These are phyloP conservation scores for Candida railenensis DNA, from an alignment of 805 yeast species.

Conservation along the genomic window DNA sequence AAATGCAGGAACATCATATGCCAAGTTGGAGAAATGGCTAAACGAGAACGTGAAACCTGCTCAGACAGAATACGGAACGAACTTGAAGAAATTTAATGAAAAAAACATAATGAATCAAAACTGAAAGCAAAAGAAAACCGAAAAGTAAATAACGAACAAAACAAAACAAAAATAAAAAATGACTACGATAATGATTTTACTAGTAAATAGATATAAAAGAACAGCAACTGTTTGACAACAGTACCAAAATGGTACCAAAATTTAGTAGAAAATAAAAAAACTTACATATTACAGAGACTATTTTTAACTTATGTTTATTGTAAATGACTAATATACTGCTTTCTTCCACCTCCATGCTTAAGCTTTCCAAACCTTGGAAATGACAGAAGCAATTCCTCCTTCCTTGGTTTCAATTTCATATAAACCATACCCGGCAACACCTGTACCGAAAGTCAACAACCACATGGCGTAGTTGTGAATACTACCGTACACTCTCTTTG, in stretches of 20 bases:
- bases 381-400: slow-evolving; percentile 59
- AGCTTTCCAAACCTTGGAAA: slow-evolving; percentile 40
- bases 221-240: background rate
- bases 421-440: slow-evolving; percentile 67
- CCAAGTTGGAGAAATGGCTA: slow-evolving; percentile 23
- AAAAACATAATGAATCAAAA: slow-evolving; percentile 5
- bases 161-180: slow-evolving; percentile 11
- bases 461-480: slow-evolving; percentile 62
- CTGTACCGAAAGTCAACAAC: slow-evolving; percentile 61
- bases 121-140: slow-evolving; percentile 3
- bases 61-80: slow-evolving; percentile 4
- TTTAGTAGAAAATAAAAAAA: no score
- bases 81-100: background rate
- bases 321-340: no score
- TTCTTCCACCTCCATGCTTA: slow-evolving; percentile 15
- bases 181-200: no score
- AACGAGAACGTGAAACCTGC: slow-evolving; percentile 13
- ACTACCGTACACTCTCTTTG: slow-evolving; percentile 67
- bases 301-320: background rate
- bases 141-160: background rate
- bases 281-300: no score
- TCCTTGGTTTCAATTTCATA: slow-evolving; percentile 66
- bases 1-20: slow-evolving; percentile 15
- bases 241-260: no score
- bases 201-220: no score